Evolutionary conservation across 1,139 yeast genomes (phyloP).

Genomic region (Blastobotrys serpentis): DNA sequence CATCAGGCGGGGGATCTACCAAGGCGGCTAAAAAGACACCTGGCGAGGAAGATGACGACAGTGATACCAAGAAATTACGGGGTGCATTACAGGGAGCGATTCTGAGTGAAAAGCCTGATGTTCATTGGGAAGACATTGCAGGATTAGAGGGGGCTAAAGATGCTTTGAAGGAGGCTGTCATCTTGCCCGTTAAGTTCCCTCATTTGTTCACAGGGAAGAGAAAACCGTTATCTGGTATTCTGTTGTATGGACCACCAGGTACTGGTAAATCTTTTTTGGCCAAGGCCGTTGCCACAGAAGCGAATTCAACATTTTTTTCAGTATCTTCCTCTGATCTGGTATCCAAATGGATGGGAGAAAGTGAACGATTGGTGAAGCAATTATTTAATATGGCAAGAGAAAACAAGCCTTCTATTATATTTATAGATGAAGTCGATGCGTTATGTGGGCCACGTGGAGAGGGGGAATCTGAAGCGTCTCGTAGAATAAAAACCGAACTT

Average conservation of each 20-base stretch:
- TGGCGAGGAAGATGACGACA: constrained; percentile 67
- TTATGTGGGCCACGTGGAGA: constrained; percentile 98
- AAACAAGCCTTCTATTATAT: constrained; percentile 89
- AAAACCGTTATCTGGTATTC: constrained; percentile 88
- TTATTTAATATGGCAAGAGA: constrained; percentile 95
- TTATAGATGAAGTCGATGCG: constrained; percentile 97
- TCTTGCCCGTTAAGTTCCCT: constrained; percentile 90
- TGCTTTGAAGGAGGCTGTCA: constrained; percentile 95
- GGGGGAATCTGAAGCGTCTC: constrained; percentile 94
- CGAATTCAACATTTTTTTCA: constrained; percentile 92
- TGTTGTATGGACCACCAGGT: constrained; percentile 97
- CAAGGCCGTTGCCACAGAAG: constrained; percentile 98
- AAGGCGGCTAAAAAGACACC: constrained; percentile 50
- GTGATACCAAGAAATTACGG: constrained; percentile 81
- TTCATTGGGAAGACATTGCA: constrained; percentile 93
- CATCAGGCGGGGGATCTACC: constrained; percentile 56
- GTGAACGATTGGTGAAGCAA: constrained; percentile 92
- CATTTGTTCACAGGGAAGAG: constrained; percentile 92
- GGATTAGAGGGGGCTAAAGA: constrained; percentile 95
- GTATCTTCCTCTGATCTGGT: constrained; percentile 94
- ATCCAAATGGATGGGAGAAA: constrained; percentile 99
- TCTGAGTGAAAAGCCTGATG: constrained; percentile 87
- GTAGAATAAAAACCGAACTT: constrained; percentile 94
- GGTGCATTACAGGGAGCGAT: constrained; percentile 94
- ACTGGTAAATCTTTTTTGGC: constrained; percentile 97